phyloP scores from a whole-genome alignment of 163 green algal genomes.

The Volvox carteri region DNA sequence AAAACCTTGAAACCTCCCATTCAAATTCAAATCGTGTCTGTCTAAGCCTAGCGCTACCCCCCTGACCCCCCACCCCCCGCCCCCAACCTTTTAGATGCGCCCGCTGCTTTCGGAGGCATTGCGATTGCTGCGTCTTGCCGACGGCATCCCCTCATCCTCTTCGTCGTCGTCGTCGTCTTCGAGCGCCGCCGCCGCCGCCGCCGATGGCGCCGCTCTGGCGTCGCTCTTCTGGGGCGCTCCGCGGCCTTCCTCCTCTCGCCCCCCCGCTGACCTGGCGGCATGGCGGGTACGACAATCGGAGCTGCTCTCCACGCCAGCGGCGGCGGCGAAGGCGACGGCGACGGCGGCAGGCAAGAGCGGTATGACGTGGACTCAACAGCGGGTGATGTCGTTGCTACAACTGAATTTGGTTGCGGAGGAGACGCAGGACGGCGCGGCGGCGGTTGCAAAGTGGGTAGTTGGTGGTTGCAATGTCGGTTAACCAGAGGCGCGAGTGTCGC shows the following conservation, averaged over 20 bases:
- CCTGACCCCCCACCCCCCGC: background rate
- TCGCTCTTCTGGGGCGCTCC: background rate
- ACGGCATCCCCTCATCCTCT: background rate
- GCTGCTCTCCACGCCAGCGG: background rate
- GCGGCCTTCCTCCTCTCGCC: background rate
- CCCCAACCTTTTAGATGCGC: background rate
- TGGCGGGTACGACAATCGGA: slow-evolving; percentile 11
- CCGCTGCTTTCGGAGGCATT: slow-evolving; percentile 25
- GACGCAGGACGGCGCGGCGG: slow-evolving; percentile 23
- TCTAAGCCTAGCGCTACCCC: too few species aligned
- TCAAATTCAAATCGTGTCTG: too few species aligned
- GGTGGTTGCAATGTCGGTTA: too few species aligned
- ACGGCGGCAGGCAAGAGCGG: background rate
- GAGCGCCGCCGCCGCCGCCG: background rate
- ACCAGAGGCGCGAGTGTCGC: too few species aligned
- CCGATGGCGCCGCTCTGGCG: background rate
- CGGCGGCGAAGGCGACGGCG: background rate
- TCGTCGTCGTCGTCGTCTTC: background rate
- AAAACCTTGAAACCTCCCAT: too few species aligned
- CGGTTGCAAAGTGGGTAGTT: slow-evolving; percentile 1
- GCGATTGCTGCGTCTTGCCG: slow-evolving; percentile 15
- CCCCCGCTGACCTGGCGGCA: slow-evolving; percentile 19
- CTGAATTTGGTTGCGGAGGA: slow-evolving; percentile 29
- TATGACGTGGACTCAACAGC: background rate
- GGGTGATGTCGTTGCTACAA: slow-evolving; percentile 24